Conservation (phyloP, 2,329 filamentous ascomycete genomes). For the Claviceps maximensis region DNA sequence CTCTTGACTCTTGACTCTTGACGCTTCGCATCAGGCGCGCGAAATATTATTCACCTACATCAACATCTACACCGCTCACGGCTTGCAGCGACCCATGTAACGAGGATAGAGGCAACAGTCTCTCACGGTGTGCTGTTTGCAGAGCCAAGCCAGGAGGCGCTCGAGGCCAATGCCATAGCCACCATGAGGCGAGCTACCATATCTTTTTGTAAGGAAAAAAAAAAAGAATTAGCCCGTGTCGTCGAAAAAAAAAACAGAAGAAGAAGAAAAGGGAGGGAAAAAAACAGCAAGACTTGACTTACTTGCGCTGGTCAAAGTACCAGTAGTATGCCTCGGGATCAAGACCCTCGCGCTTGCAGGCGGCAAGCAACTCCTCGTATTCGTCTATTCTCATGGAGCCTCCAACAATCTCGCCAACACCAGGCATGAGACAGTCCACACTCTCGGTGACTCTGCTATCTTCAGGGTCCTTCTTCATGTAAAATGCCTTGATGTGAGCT, state of each 20-base stretch:
- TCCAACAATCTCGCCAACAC: slow-evolving; percentile 92
- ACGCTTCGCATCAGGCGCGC: background rate
- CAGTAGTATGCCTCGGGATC: slow-evolving; percentile 83
- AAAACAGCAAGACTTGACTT: background rate
- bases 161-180: slow-evolving; percentile 70
- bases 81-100: slow-evolving; percentile 70
- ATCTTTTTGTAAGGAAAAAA: slow-evolving; percentile 20
- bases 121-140: slow-evolving; percentile 48
- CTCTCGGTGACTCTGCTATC: slow-evolving; percentile 83
- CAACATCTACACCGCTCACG: slow-evolving; percentile 28
- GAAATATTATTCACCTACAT: background rate
- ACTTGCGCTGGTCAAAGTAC: slow-evolving; percentile 95
- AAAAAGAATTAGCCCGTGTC: background rate
- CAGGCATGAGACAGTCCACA: slow-evolving; percentile 77
- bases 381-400: slow-evolving; percentile 93
- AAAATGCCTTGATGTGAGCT: slow-evolving; percentile 94
- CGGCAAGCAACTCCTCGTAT: slow-evolving; percentile 77
- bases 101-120: slow-evolving; percentile 63
- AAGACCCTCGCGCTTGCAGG: slow-evolving; percentile 79
- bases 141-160: slow-evolving; percentile 45
- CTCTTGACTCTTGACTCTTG: background rate
- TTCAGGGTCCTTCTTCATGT: slow-evolving; percentile 81
- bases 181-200: slow-evolving; percentile 83
- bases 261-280: too few relatives aligned
- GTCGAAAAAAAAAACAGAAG: too few relatives aligned